Percentiles rank a stretch among this genome's conserved stretches.
These are phyloP conservation scores for Kodamaea neixiangensis DNA, from an alignment of 805 yeast species.

Conservation along the genomic window DNA sequence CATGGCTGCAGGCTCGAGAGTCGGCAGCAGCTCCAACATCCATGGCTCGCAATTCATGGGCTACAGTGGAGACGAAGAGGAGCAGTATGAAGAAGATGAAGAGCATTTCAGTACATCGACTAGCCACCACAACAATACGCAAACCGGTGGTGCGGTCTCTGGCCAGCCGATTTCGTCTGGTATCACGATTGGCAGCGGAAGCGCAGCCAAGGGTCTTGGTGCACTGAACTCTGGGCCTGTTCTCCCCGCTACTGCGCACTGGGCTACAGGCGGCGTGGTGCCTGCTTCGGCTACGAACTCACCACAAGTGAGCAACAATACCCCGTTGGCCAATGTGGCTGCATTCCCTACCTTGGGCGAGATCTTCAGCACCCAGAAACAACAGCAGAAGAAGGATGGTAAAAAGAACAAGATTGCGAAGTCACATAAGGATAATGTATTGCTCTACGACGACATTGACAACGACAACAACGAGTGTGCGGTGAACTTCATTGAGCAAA, in stretches of 20 bases:
- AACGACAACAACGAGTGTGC: constrained; percentile 50
- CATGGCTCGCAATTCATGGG: constrained; percentile 18
- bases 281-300: constrained; percentile 31
- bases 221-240: constrained; percentile 38
- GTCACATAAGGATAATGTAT: constrained; percentile 32
- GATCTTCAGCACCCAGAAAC: constrained; percentile 39
- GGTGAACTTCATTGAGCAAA: constrained; percentile 48
- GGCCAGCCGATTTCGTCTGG: background rate
- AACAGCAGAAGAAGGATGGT: constrained; percentile 32
- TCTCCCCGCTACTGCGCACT: constrained; percentile 71
- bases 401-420: constrained; percentile 29
- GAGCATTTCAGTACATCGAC: constrained; percentile 3
- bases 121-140: background rate
- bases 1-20: constrained; percentile 18
- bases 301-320: constrained; percentile 37
- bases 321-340: constrained; percentile 47
- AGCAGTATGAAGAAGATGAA: constrained; percentile 10
- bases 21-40: constrained; percentile 19
- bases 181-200: background rate
- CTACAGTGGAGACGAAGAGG: constrained; percentile 16
- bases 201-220: background rate
- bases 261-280: constrained; percentile 44
- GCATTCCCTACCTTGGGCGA: constrained; percentile 64
- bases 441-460: constrained; percentile 50
- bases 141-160: background rate